A percentile compares a stretch with the other conserved stretches of the same genome.
phyloP scores from a whole-genome alignment of 2,329 filamentous ascomycete genomes.

The Ramularia endophylla region DNA sequence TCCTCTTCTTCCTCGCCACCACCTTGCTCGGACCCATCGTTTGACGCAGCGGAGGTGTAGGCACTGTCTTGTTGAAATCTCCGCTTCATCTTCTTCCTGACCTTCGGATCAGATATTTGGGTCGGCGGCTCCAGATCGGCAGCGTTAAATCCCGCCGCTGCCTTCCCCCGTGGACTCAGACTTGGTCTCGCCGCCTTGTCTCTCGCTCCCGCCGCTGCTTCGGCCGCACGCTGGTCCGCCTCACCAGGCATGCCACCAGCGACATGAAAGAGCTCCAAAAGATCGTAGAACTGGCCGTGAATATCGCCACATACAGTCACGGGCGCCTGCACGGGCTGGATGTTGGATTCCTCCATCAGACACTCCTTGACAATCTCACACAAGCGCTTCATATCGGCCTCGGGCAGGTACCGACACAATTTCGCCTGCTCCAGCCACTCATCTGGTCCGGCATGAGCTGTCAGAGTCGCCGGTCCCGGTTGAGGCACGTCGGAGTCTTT shows the following conservation, averaged over 20 bases:
- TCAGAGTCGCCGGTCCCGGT: conserved; percentile 82
- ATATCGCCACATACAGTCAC: conserved; percentile 98
- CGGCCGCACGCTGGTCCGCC: conserved; percentile 25
- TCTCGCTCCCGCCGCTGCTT: conserved; percentile 14
- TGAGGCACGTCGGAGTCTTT: conserved; percentile 62
- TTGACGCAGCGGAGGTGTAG: conserved; percentile 49
- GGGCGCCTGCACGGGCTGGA: conserved; percentile 93
- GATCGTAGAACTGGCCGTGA: conserved; percentile 97
- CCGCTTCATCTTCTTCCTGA: conserved; percentile 74
- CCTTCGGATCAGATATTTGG: conserved; percentile 79
- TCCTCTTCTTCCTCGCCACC: conserved; percentile 41
- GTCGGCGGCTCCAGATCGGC: conserved; percentile 88
- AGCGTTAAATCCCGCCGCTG: conserved; percentile 66
- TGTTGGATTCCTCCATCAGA: conserved; percentile 99
- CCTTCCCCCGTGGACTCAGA: conserved; percentile 16
- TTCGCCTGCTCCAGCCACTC: conserved; percentile 97
- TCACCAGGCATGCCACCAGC: conserved; percentile 95
- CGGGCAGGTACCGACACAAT: conserved; percentile 93
- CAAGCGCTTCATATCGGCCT: conserved; percentile 95
- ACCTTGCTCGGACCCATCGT: conserved; percentile 30
- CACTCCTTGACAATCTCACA: conserved; percentile 99
- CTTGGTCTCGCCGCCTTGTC: conserved; percentile 13
- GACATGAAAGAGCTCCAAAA: conserved; percentile 93
- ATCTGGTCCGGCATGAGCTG: conserved; percentile 77
- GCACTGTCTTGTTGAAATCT: conserved; percentile 45